A percentile compares a stretch with the other conserved stretches of the same genome.
phyloP scores from a whole-genome alignment of 2,329 filamentous ascomycete species.

The Arthrobotrys sphaeroides region DNA sequence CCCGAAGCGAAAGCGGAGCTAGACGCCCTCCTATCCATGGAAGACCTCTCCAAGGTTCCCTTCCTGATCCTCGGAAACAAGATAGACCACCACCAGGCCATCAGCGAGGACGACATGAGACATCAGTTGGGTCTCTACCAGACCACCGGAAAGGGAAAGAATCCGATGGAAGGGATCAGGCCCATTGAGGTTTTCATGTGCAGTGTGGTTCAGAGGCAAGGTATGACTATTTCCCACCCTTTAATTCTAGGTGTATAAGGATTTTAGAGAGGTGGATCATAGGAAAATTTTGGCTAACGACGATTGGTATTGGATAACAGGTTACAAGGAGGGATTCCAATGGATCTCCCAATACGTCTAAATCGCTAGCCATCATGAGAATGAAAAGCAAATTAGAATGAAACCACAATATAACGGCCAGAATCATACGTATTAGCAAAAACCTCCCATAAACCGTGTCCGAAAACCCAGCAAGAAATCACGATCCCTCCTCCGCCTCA shows the following conservation, averaged over 20 bases:
- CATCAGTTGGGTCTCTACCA: slow-evolving; percentile 93
- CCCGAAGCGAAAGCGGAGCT: slow-evolving; percentile 95
- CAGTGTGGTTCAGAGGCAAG: slow-evolving; percentile 97
- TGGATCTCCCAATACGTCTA: slow-evolving; percentile 94
- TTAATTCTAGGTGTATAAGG: too few species aligned
- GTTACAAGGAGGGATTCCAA: slow-evolving; percentile 88
- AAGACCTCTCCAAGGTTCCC: slow-evolving; percentile 93
- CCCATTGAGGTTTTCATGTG: slow-evolving; percentile 99
- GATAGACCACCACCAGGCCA: slow-evolving; percentile 96
- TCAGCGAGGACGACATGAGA: slow-evolving; percentile 93
- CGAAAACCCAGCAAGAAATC: slow-evolving; percentile 14
- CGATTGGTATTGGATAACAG: slow-evolving; percentile 61
- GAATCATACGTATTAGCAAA: not conserved
- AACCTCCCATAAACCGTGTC: not conserved
- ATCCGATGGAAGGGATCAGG: slow-evolving; percentile 87
- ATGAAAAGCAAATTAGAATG: not conserved
- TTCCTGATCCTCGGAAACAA: slow-evolving; percentile 98
- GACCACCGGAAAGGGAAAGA: slow-evolving; percentile 95
- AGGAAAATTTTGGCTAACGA: too few species aligned
- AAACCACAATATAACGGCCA: not conserved
- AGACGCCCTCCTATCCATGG: slow-evolving; percentile 93
- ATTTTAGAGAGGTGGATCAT: too few species aligned
- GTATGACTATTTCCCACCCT: slow-evolving; percentile 62
- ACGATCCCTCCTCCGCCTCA: slow-evolving; percentile 8
- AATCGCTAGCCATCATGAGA: slow-evolving; percentile 57